phyloP scores from a whole-genome alignment of 176 grass and related monocot species.

The Metroxylon sagu region DNA sequence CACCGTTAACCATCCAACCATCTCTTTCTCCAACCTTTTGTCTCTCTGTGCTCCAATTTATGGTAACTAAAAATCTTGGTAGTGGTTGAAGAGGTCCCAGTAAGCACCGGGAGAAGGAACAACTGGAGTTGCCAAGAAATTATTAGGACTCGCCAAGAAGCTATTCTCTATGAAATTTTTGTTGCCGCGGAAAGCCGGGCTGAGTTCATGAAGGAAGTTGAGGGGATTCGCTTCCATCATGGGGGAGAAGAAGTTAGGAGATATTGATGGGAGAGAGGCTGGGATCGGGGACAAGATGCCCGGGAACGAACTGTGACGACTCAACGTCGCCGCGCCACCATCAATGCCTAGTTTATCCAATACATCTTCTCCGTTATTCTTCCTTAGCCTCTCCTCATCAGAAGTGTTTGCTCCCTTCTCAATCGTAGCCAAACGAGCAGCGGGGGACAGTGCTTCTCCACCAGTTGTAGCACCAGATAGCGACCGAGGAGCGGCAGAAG shows the following conservation, averaged over 20 bases:
- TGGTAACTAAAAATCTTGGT: not conserved
- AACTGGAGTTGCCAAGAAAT: conserved; percentile 14
- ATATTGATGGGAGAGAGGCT: not conserved
- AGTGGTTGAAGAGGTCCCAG: conserved; percentile 23
- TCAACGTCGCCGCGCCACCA: not conserved
- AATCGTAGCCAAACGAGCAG: conserved; percentile 16
- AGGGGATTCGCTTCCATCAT: not conserved
- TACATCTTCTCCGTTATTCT: conserved; percentile 1
- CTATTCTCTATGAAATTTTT: not conserved
- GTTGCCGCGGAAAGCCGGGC: conserved; percentile 2
- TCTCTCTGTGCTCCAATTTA: no score
- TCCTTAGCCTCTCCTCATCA: not conserved
- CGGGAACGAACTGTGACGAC: not conserved
- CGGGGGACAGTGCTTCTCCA: conserved; percentile 8
- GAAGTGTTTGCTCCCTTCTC: conserved; percentile 4
- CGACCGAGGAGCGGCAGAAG: not conserved
- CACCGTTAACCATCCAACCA: no score
- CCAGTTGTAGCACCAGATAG: not conserved
- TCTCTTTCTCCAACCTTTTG: no score
- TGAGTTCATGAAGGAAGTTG: conserved; percentile 24
- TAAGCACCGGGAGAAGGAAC: conserved; percentile 26
- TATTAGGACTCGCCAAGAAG: conserved; percentile 13
- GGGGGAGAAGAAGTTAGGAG: conserved; percentile 29
- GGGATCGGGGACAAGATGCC: conserved; percentile 25
- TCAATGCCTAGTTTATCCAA: conserved; percentile 12